Base-by-base conservation (phyloP, 1,139 yeast species). In the Meyerozyma carpophila region DNA sequence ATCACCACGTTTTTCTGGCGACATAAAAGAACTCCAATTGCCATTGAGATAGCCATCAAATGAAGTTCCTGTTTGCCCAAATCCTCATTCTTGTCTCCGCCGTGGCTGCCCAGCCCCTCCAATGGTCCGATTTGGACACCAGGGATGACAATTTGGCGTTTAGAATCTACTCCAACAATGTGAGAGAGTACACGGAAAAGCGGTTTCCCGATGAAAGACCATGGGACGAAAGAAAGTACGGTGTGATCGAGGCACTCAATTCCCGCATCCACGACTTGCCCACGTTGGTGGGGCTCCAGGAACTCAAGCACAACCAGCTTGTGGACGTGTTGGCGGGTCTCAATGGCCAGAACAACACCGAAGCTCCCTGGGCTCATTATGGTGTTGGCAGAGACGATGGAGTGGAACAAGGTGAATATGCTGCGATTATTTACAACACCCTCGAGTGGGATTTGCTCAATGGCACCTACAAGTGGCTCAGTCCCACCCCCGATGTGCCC, bases 371-470 rank as follows among this genome's bases (percentile, higher is more conserved):
- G 69, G 57, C 59, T 8, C 72, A 73, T 50, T 69, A 66, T 44
- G 77, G 77, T 2, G 70, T 67, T n/a, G 79, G 80, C 2, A 58
- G 80, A 53, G 73, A 71, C 42, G 79, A 75, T 54, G 80, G 80
- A 4, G 51, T 54, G 10, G 55, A 57, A 5, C 51, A 55, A 4
- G 79, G 80, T 5, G 81, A 75, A 47, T 73, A 61, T 47, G 65
- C 75, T 37, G 79, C 80, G 1, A 63, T 75, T 18, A 61, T 70
- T 36, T 73, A 64, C 50, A 61, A 67, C 42, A 56, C 60, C 4
- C 45, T 53, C 1, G 62, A 58, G 24, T 62, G 74, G 61, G 44
- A 53, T 16, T 45, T 73, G 21, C 36, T 66, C 8, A 57, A 63
- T 27, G 61, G 63, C 43, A 63, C 66, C 16, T 70, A 75, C n/a